Conservation (phyloP, 345 rosid species). For the Eucalyptus marginata region DNA sequence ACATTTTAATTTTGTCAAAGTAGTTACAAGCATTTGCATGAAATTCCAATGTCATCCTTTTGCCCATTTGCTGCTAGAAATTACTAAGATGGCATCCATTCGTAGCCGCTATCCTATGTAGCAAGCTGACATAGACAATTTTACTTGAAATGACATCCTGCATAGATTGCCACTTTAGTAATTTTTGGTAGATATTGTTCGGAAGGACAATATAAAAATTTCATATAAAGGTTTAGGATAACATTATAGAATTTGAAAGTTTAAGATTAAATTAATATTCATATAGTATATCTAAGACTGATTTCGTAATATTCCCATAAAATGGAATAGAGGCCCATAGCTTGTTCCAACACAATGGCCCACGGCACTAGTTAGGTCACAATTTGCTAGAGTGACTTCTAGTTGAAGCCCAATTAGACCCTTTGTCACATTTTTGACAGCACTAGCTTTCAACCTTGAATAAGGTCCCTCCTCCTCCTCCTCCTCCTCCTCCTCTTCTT, state of each 20-base stretch:
- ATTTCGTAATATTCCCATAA: rapidly evolving
- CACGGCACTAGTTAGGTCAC: too few relatives aligned
- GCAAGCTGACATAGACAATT: rapidly evolving
- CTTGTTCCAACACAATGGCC: too few relatives aligned
- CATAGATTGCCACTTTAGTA: background rate
- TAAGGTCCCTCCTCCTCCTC: background rate
- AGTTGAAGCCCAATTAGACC: background rate
- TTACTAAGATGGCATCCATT: background rate
- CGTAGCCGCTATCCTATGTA: rapidly evolving
- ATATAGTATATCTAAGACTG: rapidly evolving
- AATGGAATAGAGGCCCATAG: too few relatives aligned
- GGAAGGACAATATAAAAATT: rapidly evolving
- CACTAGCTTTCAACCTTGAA: background rate
- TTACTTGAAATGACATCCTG: background rate
- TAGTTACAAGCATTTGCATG: too few relatives aligned
- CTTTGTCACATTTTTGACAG: background rate
- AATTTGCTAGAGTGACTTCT: too few relatives aligned
- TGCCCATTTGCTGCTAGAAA: background rate
- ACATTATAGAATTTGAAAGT: too few relatives aligned
- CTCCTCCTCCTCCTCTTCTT: background rate
- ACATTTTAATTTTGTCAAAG: too few relatives aligned
- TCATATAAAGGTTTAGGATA: rapidly evolving
- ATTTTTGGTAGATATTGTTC: rapidly evolving
- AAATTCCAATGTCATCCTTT: too few relatives aligned
- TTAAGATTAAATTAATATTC: rapidly evolving